These are phyloP conservation scores for Rubia occidens DNA, from an alignment of 305 asterid genomes.

Conservation along the genomic window DNA sequence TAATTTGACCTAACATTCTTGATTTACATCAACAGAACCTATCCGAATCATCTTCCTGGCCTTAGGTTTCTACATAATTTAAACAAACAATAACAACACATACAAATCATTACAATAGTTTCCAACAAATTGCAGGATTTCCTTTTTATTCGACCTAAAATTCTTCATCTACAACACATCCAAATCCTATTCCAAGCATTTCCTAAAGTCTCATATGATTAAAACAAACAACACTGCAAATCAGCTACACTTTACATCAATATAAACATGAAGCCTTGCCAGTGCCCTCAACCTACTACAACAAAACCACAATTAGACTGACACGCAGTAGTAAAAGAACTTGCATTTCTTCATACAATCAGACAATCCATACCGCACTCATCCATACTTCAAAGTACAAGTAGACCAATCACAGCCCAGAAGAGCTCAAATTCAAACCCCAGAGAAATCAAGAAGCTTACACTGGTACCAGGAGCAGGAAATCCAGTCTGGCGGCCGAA, in stretches of 20 bases:
- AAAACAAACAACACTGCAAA: not conserved
- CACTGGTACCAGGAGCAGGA: slow-evolving; percentile 90
- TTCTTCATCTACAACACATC: not conserved
- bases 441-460: slow-evolving; percentile 21
- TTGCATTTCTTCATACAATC: not conserved
- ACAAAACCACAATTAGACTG: not conserved
- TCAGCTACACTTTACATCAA: not conserved
- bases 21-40: not conserved
- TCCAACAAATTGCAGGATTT: not conserved
- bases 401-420: not conserved
- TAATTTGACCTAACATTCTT: not conserved
- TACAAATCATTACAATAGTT: not conserved
- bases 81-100: not conserved
- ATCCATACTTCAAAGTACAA: not conserved
- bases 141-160: not conserved
- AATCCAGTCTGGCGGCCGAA: slow-evolving; percentile 87
- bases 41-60: not conserved
- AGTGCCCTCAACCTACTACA: not conserved
- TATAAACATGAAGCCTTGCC: not conserved
- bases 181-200: not conserved
- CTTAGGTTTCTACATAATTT: not conserved
- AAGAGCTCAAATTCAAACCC: not conserved
- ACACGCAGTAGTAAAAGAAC: not conserved
- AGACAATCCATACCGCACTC: not conserved
- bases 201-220: not conserved